These are phyloP conservation scores for Lagerstroemia speciosa DNA, from an alignment of 345 rosid genomes.

Conservation along the genomic window DNA sequence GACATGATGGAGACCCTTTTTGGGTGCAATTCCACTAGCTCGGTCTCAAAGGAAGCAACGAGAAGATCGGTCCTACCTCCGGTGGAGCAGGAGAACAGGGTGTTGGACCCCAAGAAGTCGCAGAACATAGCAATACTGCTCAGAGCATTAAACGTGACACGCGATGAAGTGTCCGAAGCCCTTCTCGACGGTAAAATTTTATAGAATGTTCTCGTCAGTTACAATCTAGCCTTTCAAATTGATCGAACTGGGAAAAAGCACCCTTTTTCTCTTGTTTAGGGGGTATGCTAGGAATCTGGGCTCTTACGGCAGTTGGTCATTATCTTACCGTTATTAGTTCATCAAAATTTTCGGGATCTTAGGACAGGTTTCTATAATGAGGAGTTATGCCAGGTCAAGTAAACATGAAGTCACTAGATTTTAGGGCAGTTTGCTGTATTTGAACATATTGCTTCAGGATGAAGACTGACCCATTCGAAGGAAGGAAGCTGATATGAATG, in stretches of 20 bases:
- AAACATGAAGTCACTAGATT: neutral
- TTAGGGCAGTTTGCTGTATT: neutral
- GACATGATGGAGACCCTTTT: conserved; percentile 94
- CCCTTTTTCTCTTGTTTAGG: neutral
- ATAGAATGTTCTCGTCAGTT: neutral
- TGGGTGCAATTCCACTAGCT: conserved; percentile 64
- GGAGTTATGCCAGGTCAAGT: neutral
- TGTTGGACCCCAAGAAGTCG: conserved; percentile 91
- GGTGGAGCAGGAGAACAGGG: conserved; percentile 72
- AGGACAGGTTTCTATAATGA: too few relatives aligned
- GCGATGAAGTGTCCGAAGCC: conserved; percentile 94
- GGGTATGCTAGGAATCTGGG: neutral
- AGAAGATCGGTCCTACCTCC: conserved; percentile 64
- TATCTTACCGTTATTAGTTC: neutral
- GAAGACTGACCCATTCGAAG: neutral
- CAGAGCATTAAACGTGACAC: conserved; percentile 85
- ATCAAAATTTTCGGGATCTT: too few relatives aligned
- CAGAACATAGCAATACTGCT: conserved; percentile 94
- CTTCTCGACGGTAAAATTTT: conserved; percentile 68
- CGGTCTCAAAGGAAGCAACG: conserved; percentile 53
- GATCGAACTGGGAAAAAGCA: neutral
- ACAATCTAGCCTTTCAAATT: neutral
- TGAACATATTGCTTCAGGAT: neutral
- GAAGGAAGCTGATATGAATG: neutral
- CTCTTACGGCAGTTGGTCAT: neutral